Conservation (phyloP, 768 basidiomycete species). For the Mycena crocata region DNA sequence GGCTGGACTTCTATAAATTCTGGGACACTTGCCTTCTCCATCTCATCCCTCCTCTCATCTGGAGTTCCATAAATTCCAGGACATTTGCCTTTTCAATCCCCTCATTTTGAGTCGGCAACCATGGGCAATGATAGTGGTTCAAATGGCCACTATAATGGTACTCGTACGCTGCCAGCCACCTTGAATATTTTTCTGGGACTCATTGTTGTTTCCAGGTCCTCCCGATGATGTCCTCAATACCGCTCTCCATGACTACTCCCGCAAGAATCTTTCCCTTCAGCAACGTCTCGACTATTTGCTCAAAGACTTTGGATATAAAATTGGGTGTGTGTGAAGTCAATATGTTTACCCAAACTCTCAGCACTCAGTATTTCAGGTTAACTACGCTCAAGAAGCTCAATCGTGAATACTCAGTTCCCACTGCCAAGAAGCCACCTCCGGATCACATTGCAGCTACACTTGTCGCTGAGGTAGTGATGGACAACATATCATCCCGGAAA, state of each 20-base stretch:
- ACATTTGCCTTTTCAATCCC: neutral
- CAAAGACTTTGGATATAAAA: neutral
- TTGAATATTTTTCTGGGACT: no score
- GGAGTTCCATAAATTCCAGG: neutral
- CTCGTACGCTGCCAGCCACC: neutral
- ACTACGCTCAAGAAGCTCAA: neutral
- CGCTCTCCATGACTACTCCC: neutral
- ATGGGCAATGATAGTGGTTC: neutral
- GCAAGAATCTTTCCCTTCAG: neutral
- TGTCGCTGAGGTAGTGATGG: neutral
- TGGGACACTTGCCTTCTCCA: neutral
- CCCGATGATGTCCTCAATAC: neutral
- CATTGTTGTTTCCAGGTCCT: neutral
- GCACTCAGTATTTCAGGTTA: no score
- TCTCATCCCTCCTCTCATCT: no score
- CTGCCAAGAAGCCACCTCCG: slow-evolving; percentile 7
- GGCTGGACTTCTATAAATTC: neutral
- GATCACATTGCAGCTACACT: neutral
- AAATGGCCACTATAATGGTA: neutral
- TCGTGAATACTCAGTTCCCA: neutral
- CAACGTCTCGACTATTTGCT: neutral
- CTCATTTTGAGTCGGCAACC: neutral
- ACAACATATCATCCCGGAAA: neutral
- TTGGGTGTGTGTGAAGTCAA: no score
- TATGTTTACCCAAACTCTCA: no score